Evolutionary conservation across 108 stramenopile species (phyloP), one percentile per base, ranked within the genome.

Genomic region (Bacterosira constricta): DNA sequence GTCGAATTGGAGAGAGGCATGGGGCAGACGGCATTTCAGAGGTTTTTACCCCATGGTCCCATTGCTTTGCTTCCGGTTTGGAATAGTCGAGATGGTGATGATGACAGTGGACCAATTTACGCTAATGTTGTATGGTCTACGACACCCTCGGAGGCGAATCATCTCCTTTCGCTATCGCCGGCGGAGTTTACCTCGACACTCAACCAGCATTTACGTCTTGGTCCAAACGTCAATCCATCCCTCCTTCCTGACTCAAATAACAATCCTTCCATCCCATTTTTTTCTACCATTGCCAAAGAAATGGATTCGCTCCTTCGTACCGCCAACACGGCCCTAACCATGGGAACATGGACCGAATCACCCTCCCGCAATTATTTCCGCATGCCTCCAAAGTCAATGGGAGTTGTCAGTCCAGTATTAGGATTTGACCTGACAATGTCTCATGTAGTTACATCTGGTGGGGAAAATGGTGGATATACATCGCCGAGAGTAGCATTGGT

Each of bases 71-170:
- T 94, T 17, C 93, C 93, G 12, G 87, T 90, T 10, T 87, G 76
- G 79, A 87, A 82, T 27, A 55, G 71, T 31, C 34, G 27, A 23
- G 53, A 71, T 52, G 42, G 11, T 17, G 35, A 26, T 17, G 35
- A n/a, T 36, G 31, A 35, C 31, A 21, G 37, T 31, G 56, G 51
- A 56, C 67, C 77, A 21, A 63, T 66, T 15, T 89, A 94, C 76
- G 93, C 90, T 46, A 88, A 88, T 55, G 80, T 94, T 50, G 93
- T 94, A 2, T 94, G 93, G 93, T 91, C 90, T 31, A 91, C 93
- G 2, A 65, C 80, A 10, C 88, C 86, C 6, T 82, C 88, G 54
- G 76, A 82, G 52, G 84, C 81, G 25, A 66, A 85, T 36, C 41
- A 68, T 32, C 73, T 74, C 11, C 76, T 85, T 11, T 67, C 69